Evolutionary conservation across 2,329 filamentous ascomycete genomes (phyloP).

Genomic region (Venturia aucupariae): DNA sequence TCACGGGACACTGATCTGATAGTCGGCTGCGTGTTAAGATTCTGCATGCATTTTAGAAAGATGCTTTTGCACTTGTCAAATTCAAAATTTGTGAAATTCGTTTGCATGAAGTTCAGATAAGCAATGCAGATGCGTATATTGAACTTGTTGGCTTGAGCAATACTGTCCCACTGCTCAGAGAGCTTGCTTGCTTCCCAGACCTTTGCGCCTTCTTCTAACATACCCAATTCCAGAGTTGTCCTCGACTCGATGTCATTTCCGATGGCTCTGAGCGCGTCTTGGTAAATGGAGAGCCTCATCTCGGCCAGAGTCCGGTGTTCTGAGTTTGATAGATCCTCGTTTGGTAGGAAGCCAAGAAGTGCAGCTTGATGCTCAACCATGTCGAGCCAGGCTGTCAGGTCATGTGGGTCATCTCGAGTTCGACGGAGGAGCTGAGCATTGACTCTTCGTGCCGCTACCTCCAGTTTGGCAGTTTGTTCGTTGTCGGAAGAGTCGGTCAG

Average conservation of each 20-base stretch:
- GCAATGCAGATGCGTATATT: slow-evolving; percentile 62
- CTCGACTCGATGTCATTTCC: slow-evolving; percentile 36
- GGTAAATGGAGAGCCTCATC: slow-evolving; percentile 70
- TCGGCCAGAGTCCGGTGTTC: slow-evolving; percentile 64
- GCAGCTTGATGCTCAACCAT: slow-evolving; percentile 71
- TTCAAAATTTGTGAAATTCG: slow-evolving; percentile 55
- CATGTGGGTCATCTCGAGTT: slow-evolving; percentile 55
- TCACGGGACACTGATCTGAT: slow-evolving; percentile 26
- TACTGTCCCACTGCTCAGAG: slow-evolving; percentile 55
- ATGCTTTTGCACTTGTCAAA: slow-evolving; percentile 56
- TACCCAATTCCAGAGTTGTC: slow-evolving; percentile 53
- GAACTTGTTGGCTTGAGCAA: slow-evolving; percentile 45
- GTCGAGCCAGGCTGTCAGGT: slow-evolving; percentile 65
- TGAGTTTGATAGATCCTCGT: slow-evolving; percentile 33
- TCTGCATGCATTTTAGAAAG: slow-evolving; percentile 48
- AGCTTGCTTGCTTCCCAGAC: slow-evolving; percentile 61
- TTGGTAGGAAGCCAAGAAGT: slow-evolving; percentile 39
- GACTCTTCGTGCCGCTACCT: slow-evolving; percentile 8
- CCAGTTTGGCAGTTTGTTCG: slow-evolving; percentile 5
- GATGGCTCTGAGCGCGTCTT: slow-evolving; percentile 60
- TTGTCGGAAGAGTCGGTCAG: slow-evolving; percentile 22
- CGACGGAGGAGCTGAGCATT: slow-evolving; percentile 53
- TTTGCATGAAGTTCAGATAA: slow-evolving; percentile 63
- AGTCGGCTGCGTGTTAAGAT: slow-evolving; percentile 34
- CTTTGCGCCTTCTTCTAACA: slow-evolving; percentile 65